Evolutionary conservation across 768 basidiomycete genomes (phyloP).

Genomic region (Lyophyllum atratum): DNA sequence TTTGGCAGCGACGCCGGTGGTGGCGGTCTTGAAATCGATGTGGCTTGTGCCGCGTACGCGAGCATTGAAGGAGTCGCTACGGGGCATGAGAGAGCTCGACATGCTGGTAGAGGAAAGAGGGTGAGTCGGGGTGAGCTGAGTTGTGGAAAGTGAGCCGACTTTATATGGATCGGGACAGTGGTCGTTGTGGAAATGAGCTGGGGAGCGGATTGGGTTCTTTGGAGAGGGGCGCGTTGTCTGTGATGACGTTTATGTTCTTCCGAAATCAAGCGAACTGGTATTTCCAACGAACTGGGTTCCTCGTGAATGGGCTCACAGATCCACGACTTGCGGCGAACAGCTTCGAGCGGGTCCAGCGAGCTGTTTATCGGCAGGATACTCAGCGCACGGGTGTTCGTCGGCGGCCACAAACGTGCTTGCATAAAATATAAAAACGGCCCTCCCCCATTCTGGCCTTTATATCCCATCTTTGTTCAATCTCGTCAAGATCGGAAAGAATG

Average conservation of each 20-base stretch:
- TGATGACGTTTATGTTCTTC: conserved; percentile 58
- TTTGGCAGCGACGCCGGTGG: conserved; percentile 90
- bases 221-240: conserved; percentile 45
- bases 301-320: conserved; percentile 52
- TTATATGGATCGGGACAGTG: conserved; percentile 27
- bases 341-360: conserved; percentile 11
- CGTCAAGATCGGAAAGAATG: conserved; percentile 21
- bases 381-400: conserved; percentile 18
- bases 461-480: conserved; percentile 29
- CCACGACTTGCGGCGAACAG: conserved; percentile 35
- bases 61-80: conserved; percentile 67
- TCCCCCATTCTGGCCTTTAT: conserved; percentile 41
- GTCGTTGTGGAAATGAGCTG: conserved; percentile 68
- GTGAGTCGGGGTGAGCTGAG: conserved; percentile 16
- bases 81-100: conserved; percentile 60
- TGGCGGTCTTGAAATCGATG: conserved; percentile 98
- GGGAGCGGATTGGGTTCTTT: conserved; percentile 53
- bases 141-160: conserved; percentile 29
- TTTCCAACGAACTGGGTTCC: conserved; percentile 41
- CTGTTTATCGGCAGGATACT: conserved; percentile 21
- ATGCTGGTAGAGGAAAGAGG: conserved; percentile 37
- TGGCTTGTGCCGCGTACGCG: conserved; percentile 78
- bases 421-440: conserved; percentile 26
- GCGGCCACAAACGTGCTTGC: conserved; percentile 47
- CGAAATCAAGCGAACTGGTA: conserved; percentile 23